These are phyloP conservation scores for Cudoniella acicularis DNA, from an alignment of 495 filamentous ascomycete genomes.

Conservation along the genomic window DNA sequence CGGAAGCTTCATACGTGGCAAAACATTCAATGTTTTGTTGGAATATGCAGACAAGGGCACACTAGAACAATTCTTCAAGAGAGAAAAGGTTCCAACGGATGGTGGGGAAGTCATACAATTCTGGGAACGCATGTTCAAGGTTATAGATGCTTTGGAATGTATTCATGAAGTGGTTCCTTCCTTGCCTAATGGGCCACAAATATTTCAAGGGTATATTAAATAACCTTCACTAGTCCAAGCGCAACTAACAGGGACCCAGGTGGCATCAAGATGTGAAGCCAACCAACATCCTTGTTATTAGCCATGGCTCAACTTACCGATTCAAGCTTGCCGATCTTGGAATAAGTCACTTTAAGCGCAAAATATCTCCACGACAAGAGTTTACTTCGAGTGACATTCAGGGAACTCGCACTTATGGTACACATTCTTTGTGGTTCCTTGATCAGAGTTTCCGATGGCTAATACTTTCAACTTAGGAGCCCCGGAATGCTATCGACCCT, in stretches of 20 bases:
- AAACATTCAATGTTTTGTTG: constrained; percentile 35
- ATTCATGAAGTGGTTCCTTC: too few relatives aligned
- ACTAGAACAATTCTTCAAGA: constrained; percentile 35
- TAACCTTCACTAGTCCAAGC: too few relatives aligned
- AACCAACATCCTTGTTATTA: constrained; percentile 36
- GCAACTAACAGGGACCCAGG: too few relatives aligned
- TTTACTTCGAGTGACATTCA: constrained; percentile 26
- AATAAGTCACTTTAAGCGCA: constrained; percentile 28
- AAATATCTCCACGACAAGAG: constrained; percentile 8
- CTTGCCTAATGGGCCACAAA: too few relatives aligned
- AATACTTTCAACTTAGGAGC: constrained; percentile 28
- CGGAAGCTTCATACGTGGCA: constrained; percentile 33
- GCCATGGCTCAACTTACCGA: constrained; percentile 25
- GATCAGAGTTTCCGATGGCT: not conserved
- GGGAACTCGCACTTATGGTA: constrained; percentile 36
- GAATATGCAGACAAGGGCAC: constrained; percentile 41
- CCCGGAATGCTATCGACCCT: constrained; percentile 31
- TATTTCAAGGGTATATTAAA: too few relatives aligned
- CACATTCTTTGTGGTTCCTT: constrained; percentile 10
- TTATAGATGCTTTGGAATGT: constrained; percentile 12
- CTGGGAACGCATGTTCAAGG: constrained; percentile 28
- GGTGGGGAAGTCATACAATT: too few relatives aligned
- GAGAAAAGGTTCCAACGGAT: too few relatives aligned
- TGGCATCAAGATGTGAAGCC: constrained; percentile 42
- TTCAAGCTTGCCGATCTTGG: constrained; percentile 40